Percentiles rank a stretch among this genome's conserved stretches.
These are phyloP conservation scores for Skeletonema potamos DNA, from an alignment of 108 stramenopile species.

Conservation along the genomic window DNA sequence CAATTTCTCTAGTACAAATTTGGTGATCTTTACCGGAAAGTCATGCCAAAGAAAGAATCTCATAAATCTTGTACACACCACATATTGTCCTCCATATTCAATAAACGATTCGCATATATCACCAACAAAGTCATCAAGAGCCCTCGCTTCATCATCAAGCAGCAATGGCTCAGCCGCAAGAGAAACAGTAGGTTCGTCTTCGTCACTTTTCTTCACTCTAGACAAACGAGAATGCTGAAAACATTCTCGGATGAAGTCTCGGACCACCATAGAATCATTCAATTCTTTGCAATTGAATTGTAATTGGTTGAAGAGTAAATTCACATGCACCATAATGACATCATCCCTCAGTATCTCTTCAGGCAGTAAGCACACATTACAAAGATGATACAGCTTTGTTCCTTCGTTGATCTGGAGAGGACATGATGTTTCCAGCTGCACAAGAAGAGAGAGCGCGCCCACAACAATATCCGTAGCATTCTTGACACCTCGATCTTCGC, in stretches of 20 bases:
- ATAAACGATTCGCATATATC: conserved; percentile 72
- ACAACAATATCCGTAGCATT: conserved; percentile 47
- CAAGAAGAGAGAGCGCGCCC: conserved; percentile 43
- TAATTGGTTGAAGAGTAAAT: conserved; percentile 16
- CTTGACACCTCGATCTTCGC: conserved; percentile 21
- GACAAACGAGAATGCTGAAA: conserved; percentile 47
- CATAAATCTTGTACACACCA: conserved; percentile 60
- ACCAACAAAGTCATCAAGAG: conserved; percentile 70
- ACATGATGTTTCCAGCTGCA: conserved; percentile 52
- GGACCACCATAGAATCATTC: conserved; percentile 6
- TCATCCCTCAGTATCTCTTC: conserved; percentile 61
- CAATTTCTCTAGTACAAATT: conserved; percentile 49
- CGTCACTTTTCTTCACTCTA: not conserved
- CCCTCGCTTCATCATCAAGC: conserved; percentile 41
- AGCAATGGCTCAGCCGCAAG: conserved; percentile 1
- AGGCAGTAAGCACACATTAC: conserved; percentile 73
- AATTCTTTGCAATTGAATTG: not conserved
- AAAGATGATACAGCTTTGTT: conserved; percentile 74
- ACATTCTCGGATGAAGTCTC: conserved; percentile 48
- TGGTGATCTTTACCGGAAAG: conserved; percentile 60
- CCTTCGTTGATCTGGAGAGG: conserved; percentile 46
- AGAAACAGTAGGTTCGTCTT: conserved; percentile 31
- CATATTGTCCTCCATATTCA: conserved; percentile 84
- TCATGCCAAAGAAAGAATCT: conserved; percentile 63
- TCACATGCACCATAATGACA: conserved; percentile 1